A percentile compares a stretch with the other conserved stretches of the same genome.
These are phyloP conservation scores for Ustilago sp. DNA, from an alignment of 1,284 basidiomycete genomes.

Conservation along the genomic window DNA sequence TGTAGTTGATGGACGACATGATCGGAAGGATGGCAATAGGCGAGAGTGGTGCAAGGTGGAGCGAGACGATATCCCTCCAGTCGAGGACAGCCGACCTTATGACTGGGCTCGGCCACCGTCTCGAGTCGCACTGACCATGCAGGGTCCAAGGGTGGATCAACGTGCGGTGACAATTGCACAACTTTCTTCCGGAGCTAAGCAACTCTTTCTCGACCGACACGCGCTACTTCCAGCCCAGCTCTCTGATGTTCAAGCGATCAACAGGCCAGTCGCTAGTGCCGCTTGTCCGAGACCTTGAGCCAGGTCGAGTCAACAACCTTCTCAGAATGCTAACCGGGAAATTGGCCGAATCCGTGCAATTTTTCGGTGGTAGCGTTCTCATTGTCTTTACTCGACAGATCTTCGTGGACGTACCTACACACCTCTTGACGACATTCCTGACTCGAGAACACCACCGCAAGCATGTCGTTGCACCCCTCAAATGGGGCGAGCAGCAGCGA, in stretches of 20 bases:
- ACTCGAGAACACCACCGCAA: neutral
- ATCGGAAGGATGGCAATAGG: neutral
- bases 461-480: conserved; percentile 13
- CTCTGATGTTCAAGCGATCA: neutral
- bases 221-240: neutral
- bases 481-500: conserved; percentile 17
- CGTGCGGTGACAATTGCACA: neutral
- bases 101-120: neutral
- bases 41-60: neutral
- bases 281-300: too few species aligned
- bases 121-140: neutral
- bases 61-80: neutral
- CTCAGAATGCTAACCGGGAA: neutral
- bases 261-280: neutral
- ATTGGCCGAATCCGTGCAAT: neutral
- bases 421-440: neutral
- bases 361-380: neutral
- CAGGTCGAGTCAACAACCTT: neutral
- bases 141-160: neutral
- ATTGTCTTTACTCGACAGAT: neutral
- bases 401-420: neutral
- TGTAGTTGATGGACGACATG: conserved; percentile 24
- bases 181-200: conserved; percentile 1
- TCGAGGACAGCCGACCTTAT: neutral
- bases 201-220: neutral